Conservation (phyloP, 768 basidiomycete genomes). For the Austroboletus festivus region DNA sequence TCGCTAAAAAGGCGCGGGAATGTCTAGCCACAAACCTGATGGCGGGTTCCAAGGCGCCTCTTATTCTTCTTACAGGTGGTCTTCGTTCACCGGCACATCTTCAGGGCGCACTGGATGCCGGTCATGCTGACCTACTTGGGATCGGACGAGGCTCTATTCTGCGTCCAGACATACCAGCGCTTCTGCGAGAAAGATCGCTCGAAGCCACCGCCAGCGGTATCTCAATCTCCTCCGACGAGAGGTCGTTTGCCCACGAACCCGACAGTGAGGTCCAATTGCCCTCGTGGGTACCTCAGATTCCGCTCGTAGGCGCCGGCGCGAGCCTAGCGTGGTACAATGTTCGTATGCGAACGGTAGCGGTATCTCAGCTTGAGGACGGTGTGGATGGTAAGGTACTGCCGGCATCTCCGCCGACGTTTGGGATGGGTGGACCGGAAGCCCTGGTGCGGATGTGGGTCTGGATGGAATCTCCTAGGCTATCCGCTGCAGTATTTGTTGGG, state of each 20-base stretch:
- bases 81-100: constrained; percentile 60
- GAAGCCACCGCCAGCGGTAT: constrained; percentile 1
- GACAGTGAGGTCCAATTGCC: constrained; percentile 18
- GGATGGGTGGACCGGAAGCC: constrained; percentile 35
- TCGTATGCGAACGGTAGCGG: constrained; percentile 51
- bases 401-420: constrained; percentile 20
- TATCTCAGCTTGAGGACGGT: constrained; percentile 5
- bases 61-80: constrained; percentile 80
- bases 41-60: constrained; percentile 37
- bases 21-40: constrained; percentile 37
- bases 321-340: constrained; percentile 66
- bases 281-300: constrained; percentile 42
- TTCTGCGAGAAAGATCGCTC: constrained; percentile 27
- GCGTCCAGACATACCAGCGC: constrained; percentile 55
- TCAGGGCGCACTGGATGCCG: constrained; percentile 45
- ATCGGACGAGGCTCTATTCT: constrained; percentile 66
- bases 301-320: constrained; percentile 63
- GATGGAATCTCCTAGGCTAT: constrained; percentile 19
- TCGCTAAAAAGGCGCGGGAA: constrained; percentile 55
- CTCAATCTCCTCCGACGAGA: constrained; percentile 19
- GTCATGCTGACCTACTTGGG: constrained; percentile 73
- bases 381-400: background rate
- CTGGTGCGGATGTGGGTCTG: constrained; percentile 50
- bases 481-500: background rate
- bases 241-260: constrained; percentile 42